phyloP scores from a whole-genome alignment of 139 green algal genomes.

The Nannochloris sp. region DNA sequence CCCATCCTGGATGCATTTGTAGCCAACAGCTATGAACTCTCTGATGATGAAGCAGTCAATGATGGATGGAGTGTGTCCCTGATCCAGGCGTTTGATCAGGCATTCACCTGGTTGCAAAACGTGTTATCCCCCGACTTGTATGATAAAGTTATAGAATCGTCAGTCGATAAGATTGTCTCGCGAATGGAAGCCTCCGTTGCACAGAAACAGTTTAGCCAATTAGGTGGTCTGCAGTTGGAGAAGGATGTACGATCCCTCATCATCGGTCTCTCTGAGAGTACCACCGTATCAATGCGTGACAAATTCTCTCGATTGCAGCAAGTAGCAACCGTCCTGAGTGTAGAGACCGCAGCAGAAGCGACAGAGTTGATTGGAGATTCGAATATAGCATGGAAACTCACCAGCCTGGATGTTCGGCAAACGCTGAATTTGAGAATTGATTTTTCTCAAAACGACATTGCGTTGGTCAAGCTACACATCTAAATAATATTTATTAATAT shows the following conservation, averaged over 20 bases:
- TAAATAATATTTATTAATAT: too few species aligned
- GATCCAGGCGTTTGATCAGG: constrained; percentile 43
- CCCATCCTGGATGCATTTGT: constrained; percentile 61
- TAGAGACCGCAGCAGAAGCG: constrained; percentile 72
- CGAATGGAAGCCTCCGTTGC: constrained; percentile 71
- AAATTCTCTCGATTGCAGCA: constrained; percentile 82
- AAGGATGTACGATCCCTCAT: constrained; percentile 69
- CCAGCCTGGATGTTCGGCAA: constrained; percentile 54
- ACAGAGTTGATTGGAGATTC: constrained; percentile 73
- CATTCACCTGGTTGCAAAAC: constrained; percentile 56
- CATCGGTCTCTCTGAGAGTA: constrained; percentile 57
- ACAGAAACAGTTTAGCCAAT: constrained; percentile 87
- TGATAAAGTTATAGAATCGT: constrained; percentile 57
- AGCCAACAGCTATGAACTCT: constrained; percentile 58
- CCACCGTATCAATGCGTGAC: constrained; percentile 71
- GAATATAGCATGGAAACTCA: constrained; percentile 77
- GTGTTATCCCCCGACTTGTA: constrained; percentile 62
- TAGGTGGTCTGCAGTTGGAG: constrained; percentile 89
- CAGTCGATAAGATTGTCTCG: constrained; percentile 61
- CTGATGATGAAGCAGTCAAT: constrained; percentile 58
- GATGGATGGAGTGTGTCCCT: constrained; percentile 64
- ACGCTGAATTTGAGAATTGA: constrained; percentile 63
- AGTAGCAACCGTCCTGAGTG: constrained; percentile 77
- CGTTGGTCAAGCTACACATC: not conserved
- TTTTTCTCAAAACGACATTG: constrained; percentile 34